These are phyloP conservation scores for Mucor mucedo DNA, from an alignment of 371 early-diverging fungal species.

Conservation along the genomic window DNA sequence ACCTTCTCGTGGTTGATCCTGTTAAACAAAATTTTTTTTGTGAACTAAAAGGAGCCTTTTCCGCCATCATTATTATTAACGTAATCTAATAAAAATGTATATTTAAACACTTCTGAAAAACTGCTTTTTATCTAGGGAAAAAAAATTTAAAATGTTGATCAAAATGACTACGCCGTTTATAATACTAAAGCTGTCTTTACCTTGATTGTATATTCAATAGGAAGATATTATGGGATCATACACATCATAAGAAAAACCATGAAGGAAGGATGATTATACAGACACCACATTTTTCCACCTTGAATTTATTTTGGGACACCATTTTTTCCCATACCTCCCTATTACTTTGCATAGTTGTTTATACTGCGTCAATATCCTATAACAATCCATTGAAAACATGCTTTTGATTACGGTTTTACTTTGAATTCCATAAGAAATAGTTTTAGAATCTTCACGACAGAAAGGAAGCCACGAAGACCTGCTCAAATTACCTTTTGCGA, in stretches of 20 bases:
- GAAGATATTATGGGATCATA: slow-evolving; percentile 17
- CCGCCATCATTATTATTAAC: slow-evolving; percentile 15
- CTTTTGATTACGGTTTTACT: too few species aligned
- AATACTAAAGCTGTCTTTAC: slow-evolving; percentile 16
- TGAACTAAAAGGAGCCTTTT: slow-evolving; percentile 15
- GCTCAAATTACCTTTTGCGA: neutral
- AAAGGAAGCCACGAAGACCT: too few species aligned
- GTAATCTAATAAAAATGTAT: slow-evolving; percentile 16
- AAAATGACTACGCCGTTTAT: slow-evolving; percentile 16
- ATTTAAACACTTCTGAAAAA: slow-evolving; percentile 13
- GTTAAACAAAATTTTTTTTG: slow-evolving; percentile 14
- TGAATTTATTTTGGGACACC: neutral
- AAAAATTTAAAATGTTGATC: slow-evolving; percentile 11
- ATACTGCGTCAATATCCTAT: too few species aligned
- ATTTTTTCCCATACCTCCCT: slow-evolving; percentile 10
- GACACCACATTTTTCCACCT: slow-evolving; percentile 1
- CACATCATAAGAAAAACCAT: slow-evolving; percentile 17
- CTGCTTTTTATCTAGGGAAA: slow-evolving; percentile 15
- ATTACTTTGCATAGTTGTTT: slow-evolving; percentile 9
- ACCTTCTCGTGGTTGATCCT: slow-evolving; percentile 20
- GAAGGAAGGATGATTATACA: slow-evolving; percentile 14
- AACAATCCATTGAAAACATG: too few species aligned
- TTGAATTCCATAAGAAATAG: too few species aligned
- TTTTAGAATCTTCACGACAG: too few species aligned
- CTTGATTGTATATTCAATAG: slow-evolving; percentile 12